Percentiles rank a stretch among this genome's conserved stretches.
These are phyloP conservation scores for Cenococcum geophilum DNA, from an alignment of 495 filamentous ascomycete genomes.

Conservation along the genomic window DNA sequence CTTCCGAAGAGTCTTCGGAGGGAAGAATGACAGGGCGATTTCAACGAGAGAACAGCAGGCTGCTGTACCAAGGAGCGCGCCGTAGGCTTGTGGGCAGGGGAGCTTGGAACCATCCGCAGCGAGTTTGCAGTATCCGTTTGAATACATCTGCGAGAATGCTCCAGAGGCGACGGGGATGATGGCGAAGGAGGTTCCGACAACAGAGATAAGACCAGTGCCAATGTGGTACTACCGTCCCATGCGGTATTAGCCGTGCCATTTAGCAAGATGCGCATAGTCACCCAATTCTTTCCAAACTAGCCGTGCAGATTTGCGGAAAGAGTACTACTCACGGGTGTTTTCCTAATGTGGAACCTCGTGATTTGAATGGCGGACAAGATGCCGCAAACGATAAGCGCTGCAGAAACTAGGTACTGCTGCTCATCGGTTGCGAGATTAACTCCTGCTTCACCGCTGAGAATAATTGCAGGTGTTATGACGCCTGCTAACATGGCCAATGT, in stretches of 20 bases:
- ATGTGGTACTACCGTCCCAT: not conserved
- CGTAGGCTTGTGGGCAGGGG: constrained; percentile 76
- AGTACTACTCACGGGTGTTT: constrained; percentile 55
- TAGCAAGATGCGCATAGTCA: not conserved
- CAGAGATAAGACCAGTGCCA: constrained; percentile 74
- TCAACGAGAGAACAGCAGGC: constrained; percentile 63
- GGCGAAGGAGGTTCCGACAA: constrained; percentile 80
- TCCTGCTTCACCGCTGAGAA: constrained; percentile 60
- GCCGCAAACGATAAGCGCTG: constrained; percentile 76
- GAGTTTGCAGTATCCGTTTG: constrained; percentile 64
- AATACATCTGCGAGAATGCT: constrained; percentile 75
- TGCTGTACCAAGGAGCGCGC: constrained; percentile 69
- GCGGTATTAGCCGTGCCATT: not conserved
- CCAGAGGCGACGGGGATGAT: constrained; percentile 76
- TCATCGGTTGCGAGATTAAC: constrained; percentile 56
- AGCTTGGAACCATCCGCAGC: constrained; percentile 56
- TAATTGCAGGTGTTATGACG: constrained; percentile 70
- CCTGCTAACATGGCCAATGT: constrained; percentile 59
- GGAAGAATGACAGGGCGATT: constrained; percentile 65
- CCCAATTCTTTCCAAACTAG: no score
- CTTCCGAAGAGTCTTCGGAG: constrained; percentile 58
- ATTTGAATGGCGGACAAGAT: constrained; percentile 75
- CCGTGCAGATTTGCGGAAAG: not conserved
- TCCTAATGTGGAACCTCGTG: constrained; percentile 66
- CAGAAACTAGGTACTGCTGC: constrained; percentile 78